phyloP scores from a whole-genome alignment of 768 basidiomycete genomes.

The Jaapia argillacea region DNA sequence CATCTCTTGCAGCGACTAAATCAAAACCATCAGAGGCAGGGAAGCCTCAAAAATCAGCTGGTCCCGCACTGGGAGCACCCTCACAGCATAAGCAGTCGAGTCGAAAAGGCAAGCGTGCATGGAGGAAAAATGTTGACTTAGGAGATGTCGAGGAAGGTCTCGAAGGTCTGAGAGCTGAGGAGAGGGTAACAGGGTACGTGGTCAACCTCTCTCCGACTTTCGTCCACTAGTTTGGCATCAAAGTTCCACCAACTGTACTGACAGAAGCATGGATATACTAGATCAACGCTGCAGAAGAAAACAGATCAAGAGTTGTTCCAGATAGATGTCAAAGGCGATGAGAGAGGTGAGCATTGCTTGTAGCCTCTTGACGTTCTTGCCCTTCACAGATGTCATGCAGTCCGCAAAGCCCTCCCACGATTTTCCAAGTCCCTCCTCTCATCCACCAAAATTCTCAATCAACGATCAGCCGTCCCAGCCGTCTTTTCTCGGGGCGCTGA shows the following conservation, averaged over 20 bases:
- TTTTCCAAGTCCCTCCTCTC: constrained; percentile 45
- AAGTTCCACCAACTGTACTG: too few species aligned
- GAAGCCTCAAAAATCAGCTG: too few species aligned
- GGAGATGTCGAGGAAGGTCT: constrained; percentile 67
- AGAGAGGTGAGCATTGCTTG: constrained; percentile 36
- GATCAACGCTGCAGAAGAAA: constrained; percentile 55
- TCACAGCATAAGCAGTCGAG: constrained; percentile 60
- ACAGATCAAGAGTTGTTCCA: constrained; percentile 69
- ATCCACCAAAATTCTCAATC: constrained; percentile 70
- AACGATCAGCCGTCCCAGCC: constrained; percentile 85
- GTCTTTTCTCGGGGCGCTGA: constrained; percentile 48
- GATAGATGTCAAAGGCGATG: constrained; percentile 74
- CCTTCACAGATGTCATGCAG: constrained; percentile 21
- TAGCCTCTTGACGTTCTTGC: neutral
- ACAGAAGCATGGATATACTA: too few species aligned
- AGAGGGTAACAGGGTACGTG: constrained; percentile 67
- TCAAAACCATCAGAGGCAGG: too few species aligned
- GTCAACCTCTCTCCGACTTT: neutral
- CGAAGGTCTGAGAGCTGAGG: constrained; percentile 73
- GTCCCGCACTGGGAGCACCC: constrained; percentile 38
- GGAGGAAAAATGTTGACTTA: constrained; percentile 90
- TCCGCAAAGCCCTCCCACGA: constrained; percentile 47
- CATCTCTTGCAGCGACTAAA: too few species aligned
- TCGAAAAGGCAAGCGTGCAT: constrained; percentile 86
- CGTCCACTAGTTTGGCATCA: neutral